Conservation (phyloP, 2,329 filamentous ascomycete species). For the Hawksworthiomyces lignivorus region DNA sequence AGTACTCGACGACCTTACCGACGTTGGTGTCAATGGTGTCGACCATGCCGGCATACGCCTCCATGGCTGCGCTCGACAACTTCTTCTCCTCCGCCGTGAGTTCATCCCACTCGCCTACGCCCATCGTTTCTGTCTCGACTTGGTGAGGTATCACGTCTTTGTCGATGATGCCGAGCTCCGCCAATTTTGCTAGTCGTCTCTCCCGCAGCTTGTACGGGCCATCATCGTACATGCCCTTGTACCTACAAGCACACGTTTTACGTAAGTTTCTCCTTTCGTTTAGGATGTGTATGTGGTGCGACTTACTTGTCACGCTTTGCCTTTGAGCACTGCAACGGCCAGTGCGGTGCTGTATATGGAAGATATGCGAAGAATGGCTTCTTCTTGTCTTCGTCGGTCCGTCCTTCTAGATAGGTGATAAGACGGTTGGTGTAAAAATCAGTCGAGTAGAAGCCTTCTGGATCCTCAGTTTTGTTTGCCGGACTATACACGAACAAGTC, state of each 20-base stretch:
- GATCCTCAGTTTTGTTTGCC: conserved; percentile 19
- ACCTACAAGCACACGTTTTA: background rate
- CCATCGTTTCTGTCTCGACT: conserved; percentile 16
- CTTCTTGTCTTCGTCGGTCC: conserved; percentile 27
- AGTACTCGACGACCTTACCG: conserved; percentile 49
- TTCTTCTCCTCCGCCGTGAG: conserved; percentile 37
- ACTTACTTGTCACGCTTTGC: conserved; percentile 15
- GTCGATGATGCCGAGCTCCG: conserved; percentile 17
- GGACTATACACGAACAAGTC: no score
- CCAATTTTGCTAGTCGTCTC: conserved; percentile 37
- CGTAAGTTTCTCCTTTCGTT: conserved; percentile 4
- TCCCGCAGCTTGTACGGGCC: conserved; percentile 49
- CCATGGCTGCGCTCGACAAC: conserved; percentile 47
- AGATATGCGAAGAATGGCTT: conserved; percentile 52
- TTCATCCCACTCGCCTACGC: conserved; percentile 30
- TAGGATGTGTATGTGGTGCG: background rate
- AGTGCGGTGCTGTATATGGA: conserved; percentile 56
- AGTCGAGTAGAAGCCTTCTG: conserved; percentile 46
- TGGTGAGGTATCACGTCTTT: conserved; percentile 17
- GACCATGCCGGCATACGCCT: conserved; percentile 57
- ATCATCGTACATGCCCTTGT: conserved; percentile 38
- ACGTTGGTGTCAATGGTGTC: conserved; percentile 54
- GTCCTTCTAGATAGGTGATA: conserved; percentile 40
- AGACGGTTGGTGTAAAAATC: conserved; percentile 45
- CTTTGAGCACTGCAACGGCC: conserved; percentile 44